Conservation (phyloP, 2,329 filamentous ascomycete species). For the Cladosporium sp. region DNA sequence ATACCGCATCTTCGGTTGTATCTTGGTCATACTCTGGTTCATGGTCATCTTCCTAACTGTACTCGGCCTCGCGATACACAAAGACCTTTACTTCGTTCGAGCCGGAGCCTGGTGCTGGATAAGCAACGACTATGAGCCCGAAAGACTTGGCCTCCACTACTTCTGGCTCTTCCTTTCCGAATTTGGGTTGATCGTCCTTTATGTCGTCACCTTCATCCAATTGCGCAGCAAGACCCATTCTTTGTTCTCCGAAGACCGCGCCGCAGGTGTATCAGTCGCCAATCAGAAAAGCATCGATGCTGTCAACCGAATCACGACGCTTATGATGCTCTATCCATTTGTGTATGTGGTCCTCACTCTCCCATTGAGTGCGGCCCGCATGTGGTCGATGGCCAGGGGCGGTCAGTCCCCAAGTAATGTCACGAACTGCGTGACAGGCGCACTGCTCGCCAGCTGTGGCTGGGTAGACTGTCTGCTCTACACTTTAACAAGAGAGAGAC, state of each 20-base stretch:
- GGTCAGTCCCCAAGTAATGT: constrained; percentile 36
- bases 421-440: constrained; percentile 53
- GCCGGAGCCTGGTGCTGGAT: constrained; percentile 71
- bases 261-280: constrained; percentile 18
- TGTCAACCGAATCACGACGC: constrained; percentile 48
- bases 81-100: constrained; percentile 57
- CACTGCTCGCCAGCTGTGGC: constrained; percentile 60
- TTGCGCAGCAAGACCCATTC: constrained; percentile 31
- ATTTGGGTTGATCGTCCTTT: constrained; percentile 54
- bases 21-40: constrained; percentile 55
- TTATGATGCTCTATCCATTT: constrained; percentile 67
- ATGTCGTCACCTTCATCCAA: constrained; percentile 40
- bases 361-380: constrained; percentile 64
- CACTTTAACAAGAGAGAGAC: constrained; percentile 56
- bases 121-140: constrained; percentile 52
- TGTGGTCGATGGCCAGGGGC: constrained; percentile 60
- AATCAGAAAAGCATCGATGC: constrained; percentile 31
- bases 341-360: constrained; percentile 69
- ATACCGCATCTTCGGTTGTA: constrained; percentile 51
- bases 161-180: constrained; percentile 63
- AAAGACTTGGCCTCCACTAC: constrained; percentile 64
- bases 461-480: constrained; percentile 61
- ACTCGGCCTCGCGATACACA: constrained; percentile 50
- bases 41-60: constrained; percentile 61
- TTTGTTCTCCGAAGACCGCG: constrained; percentile 23